A percentile compares a stretch with the other conserved stretches of the same genome.
Conservation (phyloP, 2,329 filamentous ascomycete genomes). For the Zymoseptoria tritici region DNA sequence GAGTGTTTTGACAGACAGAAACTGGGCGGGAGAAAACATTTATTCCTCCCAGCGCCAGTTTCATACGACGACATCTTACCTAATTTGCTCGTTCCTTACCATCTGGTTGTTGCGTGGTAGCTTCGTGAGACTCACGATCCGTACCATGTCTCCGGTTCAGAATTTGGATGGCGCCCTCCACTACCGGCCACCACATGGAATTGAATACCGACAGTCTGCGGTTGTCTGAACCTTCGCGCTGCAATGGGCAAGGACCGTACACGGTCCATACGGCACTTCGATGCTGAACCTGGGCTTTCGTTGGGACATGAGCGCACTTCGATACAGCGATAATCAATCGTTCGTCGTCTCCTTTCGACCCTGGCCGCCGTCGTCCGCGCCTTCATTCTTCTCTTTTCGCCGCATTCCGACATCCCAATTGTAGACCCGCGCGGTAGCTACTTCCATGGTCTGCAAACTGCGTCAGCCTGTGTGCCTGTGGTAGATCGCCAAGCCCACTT, state of each 20-base stretch:
- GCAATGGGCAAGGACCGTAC: neutral
- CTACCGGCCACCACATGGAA: neutral
- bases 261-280: neutral
- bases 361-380: constrained; percentile 10
- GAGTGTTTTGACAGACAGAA: neutral
- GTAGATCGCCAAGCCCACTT: constrained; percentile 3
- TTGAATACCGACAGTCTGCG: neutral
- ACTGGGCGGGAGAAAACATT: neutral
- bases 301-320: neutral
- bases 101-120: neutral
- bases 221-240: neutral
- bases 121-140: neutral
- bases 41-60: neutral
- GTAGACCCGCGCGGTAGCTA: constrained; percentile 93
- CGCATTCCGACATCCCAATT: constrained; percentile 98
- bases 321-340: neutral
- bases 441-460: constrained; percentile 74
- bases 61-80: neutral
- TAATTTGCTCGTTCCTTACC: neutral
- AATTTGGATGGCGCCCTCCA: neutral
- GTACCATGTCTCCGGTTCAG: neutral
- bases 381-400: constrained; percentile 73
- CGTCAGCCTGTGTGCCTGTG: constrained; percentile 7
- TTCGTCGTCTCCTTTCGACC: constrained; percentile 6
- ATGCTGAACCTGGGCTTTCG: neutral